These are phyloP conservation scores for Fomitopsis schrenkii DNA, from an alignment of 1,284 basidiomycete species.

Conservation along the genomic window DNA sequence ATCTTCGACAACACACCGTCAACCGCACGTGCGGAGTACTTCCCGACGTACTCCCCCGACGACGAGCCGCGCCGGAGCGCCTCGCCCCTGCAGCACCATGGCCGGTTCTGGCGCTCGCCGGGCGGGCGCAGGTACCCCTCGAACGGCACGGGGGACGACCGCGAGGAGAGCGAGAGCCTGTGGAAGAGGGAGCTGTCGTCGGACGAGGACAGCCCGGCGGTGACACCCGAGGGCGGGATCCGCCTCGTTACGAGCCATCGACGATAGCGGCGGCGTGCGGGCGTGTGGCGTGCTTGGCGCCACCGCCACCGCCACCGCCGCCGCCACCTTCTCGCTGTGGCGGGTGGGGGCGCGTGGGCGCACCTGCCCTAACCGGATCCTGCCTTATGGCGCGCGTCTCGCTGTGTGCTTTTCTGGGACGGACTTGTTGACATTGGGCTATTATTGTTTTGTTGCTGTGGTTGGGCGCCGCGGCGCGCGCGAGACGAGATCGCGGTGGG, in stretches of 20 bases:
- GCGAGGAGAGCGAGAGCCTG: slow-evolving; percentile 36
- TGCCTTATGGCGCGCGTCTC: neutral
- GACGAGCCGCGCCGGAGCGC: slow-evolving; percentile 11
- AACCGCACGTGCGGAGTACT: slow-evolving; percentile 25
- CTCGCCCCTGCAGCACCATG: slow-evolving; percentile 8
- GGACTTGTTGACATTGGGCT: neutral
- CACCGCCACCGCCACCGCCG: neutral
- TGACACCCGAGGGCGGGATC: slow-evolving; percentile 17
- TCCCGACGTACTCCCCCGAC: slow-evolving; percentile 18
- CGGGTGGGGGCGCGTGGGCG: neutral
- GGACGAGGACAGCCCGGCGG: slow-evolving; percentile 17
- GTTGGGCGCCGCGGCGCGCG: neutral
- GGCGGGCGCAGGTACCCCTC: slow-evolving; percentile 31
- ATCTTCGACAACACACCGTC: slow-evolving; percentile 30
- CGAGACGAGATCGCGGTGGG: neutral
- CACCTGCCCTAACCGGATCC: neutral
- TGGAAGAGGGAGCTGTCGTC: slow-evolving; percentile 21
- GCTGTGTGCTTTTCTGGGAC: neutral
- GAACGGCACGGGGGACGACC: slow-evolving; percentile 29
- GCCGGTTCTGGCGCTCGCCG: slow-evolving; percentile 19
- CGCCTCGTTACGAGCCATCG: slow-evolving; percentile 24
- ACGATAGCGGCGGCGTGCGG: slow-evolving; percentile 2
- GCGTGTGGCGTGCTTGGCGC: neutral
- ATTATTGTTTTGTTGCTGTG: neutral
- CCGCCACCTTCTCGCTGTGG: neutral